Base-by-base conservation (phyloP, 371 early-diverging fungal genomes). In the Smittium culicis region DNA sequence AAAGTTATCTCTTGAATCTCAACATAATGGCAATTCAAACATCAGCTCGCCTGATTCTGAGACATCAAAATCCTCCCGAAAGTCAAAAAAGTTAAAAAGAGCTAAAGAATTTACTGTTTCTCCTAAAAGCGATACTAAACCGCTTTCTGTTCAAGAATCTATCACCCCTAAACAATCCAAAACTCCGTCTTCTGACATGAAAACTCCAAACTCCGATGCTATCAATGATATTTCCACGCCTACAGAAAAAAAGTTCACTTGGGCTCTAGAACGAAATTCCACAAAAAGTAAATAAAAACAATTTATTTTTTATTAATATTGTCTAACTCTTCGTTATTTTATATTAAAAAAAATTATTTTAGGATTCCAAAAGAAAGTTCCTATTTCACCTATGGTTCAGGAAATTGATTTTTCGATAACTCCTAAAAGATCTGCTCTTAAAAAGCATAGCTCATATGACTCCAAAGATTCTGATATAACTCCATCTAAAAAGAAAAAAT, bases 341-440 rank as follows among this genome's bases (percentile, higher is more conserved):
- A 17, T 25, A 20, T 33, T 33, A 17, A 20, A 25, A 61, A 61
- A 17, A 17, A 17, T 61, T 16, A 68, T 70, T n/a, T 72, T 76
- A 71, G 73, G 68, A 59, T 76, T 77, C 64, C 34, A 65, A 28
- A 76, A 77, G 57, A 73, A 71, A 64, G 74, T 77, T 27, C 77
- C 77, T 5, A 73, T 76, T 69, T 67, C 72, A 25, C 74, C 77
- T 3, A 67, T 71, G 54, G 35, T 64, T 28, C 67, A 67, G 32
- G 35, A 55, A 20, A 32, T 55, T 17, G 56, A 66, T 35, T 61
- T 61, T 59, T 30, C 54, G 27, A 29, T 63, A 3, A 68, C 61
- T 28, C 34, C 61, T 33, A 64, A 61, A 54, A 72, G 71, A 64
- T 70, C 77, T 5, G 77, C 68, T 3, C 65, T 76, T 34, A 74